phyloP scores from a whole-genome alignment of 768 basidiomycete species.

The Mycena polygramma region DNA sequence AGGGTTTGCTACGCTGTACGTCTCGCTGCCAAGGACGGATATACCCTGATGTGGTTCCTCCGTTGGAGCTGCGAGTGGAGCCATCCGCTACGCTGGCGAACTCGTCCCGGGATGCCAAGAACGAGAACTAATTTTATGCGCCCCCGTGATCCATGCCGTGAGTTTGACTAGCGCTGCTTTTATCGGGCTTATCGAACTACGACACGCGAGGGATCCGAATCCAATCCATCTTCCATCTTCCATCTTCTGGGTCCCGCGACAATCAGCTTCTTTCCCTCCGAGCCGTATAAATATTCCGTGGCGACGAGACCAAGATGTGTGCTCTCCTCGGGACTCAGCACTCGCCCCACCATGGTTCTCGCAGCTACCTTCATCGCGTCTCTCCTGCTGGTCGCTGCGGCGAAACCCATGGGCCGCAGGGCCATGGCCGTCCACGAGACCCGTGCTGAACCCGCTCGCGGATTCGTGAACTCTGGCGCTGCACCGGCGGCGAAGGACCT shows the following conservation, averaged over 20 bases:
- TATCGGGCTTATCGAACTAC: neutral
- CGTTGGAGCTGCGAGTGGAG: too few species aligned
- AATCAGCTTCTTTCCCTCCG: neutral
- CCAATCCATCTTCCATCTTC: too few species aligned
- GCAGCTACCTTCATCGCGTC: slow-evolving; percentile 16
- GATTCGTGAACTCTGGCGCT: slow-evolving; percentile 20
- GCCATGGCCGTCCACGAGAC: slow-evolving; percentile 23
- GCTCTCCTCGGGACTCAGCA: neutral
- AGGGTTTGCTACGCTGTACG: neutral
- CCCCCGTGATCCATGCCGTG: neutral
- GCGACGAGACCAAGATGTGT: neutral
- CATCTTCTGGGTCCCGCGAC: too few species aligned
- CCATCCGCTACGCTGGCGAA: neutral
- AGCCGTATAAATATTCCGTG: neutral
- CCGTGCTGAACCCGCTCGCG: slow-evolving; percentile 5
- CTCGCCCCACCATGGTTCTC: slow-evolving; percentile 14
- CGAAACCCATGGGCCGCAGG: slow-evolving; percentile 19
- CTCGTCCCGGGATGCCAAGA: neutral
- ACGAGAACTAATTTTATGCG: neutral
- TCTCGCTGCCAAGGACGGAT: neutral
- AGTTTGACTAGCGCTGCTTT: neutral
- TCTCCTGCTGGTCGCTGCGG: slow-evolving; percentile 8
- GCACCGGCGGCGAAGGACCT: slow-evolving; percentile 12
- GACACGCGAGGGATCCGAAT: neutral
- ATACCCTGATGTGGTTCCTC: neutral